Percentiles rank a stretch among this genome's conserved stretches.
phyloP scores from a whole-genome alignment of 352 stramenopile species.

The Pythium folliculosum region DNA sequence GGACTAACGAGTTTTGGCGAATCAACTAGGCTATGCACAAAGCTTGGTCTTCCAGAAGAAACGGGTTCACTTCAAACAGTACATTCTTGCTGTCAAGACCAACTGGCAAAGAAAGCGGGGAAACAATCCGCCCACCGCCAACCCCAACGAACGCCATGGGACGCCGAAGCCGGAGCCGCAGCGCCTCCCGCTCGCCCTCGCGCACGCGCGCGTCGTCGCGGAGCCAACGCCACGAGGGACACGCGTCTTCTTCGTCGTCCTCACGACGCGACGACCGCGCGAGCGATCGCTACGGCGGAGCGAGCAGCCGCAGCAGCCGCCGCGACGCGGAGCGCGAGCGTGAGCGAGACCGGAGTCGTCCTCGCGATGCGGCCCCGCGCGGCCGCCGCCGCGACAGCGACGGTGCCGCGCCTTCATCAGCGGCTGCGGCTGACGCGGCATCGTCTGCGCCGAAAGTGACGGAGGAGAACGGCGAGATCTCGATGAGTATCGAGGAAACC shows the following conservation, averaged over 20 bases:
- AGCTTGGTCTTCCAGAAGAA: too few relatives aligned
- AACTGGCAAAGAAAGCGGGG: too few relatives aligned
- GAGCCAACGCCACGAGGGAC: slow-evolving; percentile 5
- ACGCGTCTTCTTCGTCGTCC: not conserved
- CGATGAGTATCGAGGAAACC: slow-evolving; percentile 82
- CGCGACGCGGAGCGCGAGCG: slow-evolving; percentile 8
- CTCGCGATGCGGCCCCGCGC: slow-evolving; percentile 16
- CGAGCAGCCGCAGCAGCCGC: not conserved
- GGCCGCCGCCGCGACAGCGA: slow-evolving; percentile 29
- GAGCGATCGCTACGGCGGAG: not conserved
- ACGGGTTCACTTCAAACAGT: too few relatives aligned
- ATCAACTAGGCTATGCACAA: too few relatives aligned
- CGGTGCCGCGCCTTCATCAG: slow-evolving; percentile 33
- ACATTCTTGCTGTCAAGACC: too few relatives aligned
- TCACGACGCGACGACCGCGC: slow-evolving; percentile 11
- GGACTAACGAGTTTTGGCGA: too few relatives aligned
- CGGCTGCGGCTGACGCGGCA: not conserved
- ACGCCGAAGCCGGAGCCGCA: slow-evolving; percentile 23
- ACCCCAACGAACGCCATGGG: slow-evolving; percentile 4
- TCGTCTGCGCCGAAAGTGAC: slow-evolving; percentile 30
- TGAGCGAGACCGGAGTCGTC: slow-evolving; percentile 15
- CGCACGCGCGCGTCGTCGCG: slow-evolving; percentile 5
- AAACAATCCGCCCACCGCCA: too few relatives aligned
- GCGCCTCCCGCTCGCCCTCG: slow-evolving; percentile 16
- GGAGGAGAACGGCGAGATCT: slow-evolving; percentile 81